These are phyloP conservation scores for Tolypocladium sp. DNA, from an alignment of 2,329 filamentous ascomycete species.

Conservation along the genomic window DNA sequence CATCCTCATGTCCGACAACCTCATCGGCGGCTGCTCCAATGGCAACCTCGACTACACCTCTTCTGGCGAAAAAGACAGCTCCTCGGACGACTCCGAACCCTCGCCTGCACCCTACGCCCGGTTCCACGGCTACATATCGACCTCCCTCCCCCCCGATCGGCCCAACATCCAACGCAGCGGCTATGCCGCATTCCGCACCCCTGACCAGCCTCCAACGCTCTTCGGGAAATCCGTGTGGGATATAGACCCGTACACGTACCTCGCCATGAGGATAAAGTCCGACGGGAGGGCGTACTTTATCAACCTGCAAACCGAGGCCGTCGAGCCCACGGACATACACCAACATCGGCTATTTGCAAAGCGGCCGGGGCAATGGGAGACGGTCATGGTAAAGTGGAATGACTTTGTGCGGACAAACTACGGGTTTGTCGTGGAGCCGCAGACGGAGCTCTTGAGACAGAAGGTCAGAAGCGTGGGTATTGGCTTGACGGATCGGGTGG, in stretches of 20 bases:
- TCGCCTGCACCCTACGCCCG: slow-evolving; percentile 48
- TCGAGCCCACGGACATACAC: slow-evolving; percentile 91
- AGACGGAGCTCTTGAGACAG: slow-evolving; percentile 79
- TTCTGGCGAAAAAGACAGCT: slow-evolving; percentile 11
- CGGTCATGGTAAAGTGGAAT: slow-evolving; percentile 79
- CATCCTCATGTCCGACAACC: slow-evolving; percentile 78
- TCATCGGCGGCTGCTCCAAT: slow-evolving; percentile 79
- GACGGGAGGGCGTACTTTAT: slow-evolving; percentile 90
- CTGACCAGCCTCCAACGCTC: slow-evolving; percentile 65
- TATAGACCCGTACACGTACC: slow-evolving; percentile 78
- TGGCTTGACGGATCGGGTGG: slow-evolving; percentile 78
- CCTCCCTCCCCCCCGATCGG: slow-evolving; percentile 64
- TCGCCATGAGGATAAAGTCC: slow-evolving; percentile 80
- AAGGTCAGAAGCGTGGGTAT: slow-evolving; percentile 81
- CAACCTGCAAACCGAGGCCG: slow-evolving; percentile 89
- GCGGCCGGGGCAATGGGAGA: slow-evolving; percentile 84
- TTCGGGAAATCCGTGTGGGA: slow-evolving; percentile 85
- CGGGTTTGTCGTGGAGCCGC: slow-evolving; percentile 85
- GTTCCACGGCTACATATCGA: slow-evolving; percentile 86
- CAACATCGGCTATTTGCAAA: slow-evolving; percentile 82
- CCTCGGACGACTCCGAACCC: slow-evolving; percentile 3
- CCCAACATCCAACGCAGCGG: slow-evolving; percentile 72
- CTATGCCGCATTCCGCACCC: slow-evolving; percentile 84
- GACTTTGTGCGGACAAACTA: slow-evolving; percentile 95
- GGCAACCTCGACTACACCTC: slow-evolving; percentile 58